These are phyloP conservation scores for Boletellus sp. DNA, from an alignment of 768 basidiomycete genomes.

Conservation along the genomic window DNA sequence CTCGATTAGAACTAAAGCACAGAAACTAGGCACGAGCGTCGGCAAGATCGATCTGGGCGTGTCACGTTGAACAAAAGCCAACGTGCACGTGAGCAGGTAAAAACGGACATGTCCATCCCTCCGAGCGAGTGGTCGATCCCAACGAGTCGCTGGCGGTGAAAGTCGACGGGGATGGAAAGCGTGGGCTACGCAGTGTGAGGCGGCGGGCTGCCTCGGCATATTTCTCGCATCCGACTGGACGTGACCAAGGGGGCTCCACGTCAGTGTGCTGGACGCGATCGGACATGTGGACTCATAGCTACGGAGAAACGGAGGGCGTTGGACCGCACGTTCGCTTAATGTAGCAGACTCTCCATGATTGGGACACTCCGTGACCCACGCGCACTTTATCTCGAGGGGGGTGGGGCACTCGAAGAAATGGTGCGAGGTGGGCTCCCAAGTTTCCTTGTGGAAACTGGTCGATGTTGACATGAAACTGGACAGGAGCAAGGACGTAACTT, in stretches of 20 bases:
- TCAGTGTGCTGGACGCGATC: neutral
- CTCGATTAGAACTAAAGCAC: conserved; percentile 56
- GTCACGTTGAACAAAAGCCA: neutral
- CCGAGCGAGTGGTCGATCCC: conserved; percentile 71
- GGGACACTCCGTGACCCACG: conserved; percentile 71
- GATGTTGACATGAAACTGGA: too few species aligned
- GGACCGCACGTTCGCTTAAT: conserved; percentile 48
- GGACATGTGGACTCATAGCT: conserved; percentile 38
- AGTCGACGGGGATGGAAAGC: conserved; percentile 43
- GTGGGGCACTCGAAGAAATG: conserved; percentile 45
- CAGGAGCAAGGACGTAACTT: too few species aligned
- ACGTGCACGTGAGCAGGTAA: neutral
- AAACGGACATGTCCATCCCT: conserved; percentile 55
- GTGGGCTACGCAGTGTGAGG: too few species aligned
- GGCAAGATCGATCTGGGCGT: conserved; percentile 50
- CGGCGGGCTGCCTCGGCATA: conserved; percentile 59
- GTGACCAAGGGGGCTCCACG: too few species aligned
- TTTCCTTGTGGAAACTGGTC: conserved; percentile 74
- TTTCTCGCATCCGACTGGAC: conserved; percentile 57
- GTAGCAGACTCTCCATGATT: conserved; percentile 64
- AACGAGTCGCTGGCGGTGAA: conserved; percentile 47
- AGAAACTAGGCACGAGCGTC: conserved; percentile 44
- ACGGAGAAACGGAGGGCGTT: conserved; percentile 40
- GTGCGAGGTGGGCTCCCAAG: conserved; percentile 60
- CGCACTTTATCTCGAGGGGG: conserved; percentile 29